phyloP scores from a whole-genome alignment of 495 filamentous ascomycete species.

The Lineolata rhizophorae region DNA sequence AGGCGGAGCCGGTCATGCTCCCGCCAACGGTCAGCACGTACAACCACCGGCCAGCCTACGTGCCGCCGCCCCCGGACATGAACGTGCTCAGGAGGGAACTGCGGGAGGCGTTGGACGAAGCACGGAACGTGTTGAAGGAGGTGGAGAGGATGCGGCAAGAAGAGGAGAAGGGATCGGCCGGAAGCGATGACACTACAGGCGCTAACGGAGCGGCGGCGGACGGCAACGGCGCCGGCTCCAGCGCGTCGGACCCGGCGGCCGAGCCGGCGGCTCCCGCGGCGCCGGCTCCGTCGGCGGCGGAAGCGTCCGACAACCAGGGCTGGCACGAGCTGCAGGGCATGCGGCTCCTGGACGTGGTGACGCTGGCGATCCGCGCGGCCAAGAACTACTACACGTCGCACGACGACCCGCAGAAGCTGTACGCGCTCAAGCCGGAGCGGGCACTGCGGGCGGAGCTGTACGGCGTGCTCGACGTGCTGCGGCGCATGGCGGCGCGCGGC shows the following conservation, averaged over 20 bases:
- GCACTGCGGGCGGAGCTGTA: conserved; percentile 64
- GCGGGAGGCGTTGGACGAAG: conserved; percentile 37
- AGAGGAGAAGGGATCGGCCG: conserved; percentile 2
- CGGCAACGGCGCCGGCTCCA: no score
- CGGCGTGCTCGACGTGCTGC: conserved; percentile 68
- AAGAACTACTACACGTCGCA: conserved; percentile 89
- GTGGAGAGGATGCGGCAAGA: conserved; percentile 11
- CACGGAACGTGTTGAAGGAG: conserved; percentile 36
- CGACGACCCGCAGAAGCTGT: conserved; percentile 59
- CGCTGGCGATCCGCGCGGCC: conserved; percentile 79
- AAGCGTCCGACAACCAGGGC: conserved; percentile 28
- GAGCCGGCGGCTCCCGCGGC: no score
- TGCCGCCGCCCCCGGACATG: conserved; percentile 71
- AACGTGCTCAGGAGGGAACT: conserved; percentile 57
- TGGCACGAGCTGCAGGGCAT: conserved; percentile 80
- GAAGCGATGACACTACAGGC: no score
- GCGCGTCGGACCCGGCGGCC: no score
- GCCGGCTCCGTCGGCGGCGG: no score
- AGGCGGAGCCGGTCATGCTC: conserved; percentile 51
- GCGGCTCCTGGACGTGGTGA: conserved; percentile 78
- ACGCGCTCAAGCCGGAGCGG: conserved; percentile 64
- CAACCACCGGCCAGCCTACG: conserved; percentile 61
- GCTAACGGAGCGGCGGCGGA: no score
- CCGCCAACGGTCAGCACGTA: conserved; percentile 95
- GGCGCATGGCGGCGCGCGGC: conserved; percentile 68